Base-by-base conservation (phyloP, 2,329 filamentous ascomycete genomes). In the Pseudomassariella vexata region DNA sequence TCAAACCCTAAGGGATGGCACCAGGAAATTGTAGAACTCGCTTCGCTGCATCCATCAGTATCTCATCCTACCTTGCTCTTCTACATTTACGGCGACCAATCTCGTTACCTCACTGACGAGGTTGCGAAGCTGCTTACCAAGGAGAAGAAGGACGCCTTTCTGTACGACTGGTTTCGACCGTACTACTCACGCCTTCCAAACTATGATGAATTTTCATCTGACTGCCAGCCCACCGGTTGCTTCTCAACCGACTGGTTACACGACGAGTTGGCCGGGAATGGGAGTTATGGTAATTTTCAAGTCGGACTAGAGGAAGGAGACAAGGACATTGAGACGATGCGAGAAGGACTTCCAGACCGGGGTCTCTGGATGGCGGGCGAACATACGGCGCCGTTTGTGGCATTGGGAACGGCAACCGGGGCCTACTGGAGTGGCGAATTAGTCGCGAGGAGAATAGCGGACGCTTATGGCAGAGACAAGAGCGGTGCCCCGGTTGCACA, bases 321-420 rank as follows among this genome's bases (percentile, higher is more conserved):
- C 45, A 63, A 68, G 36, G 84, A 94, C 52, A 76, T 95, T 28
- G 72, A 81, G 29, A 58, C 55, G 3, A 73, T 86, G 59, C 63
- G 78, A 3, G 60, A 70, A 24, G 80, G 81, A 1, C 45, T 83
- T 42, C 79, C 79, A 1, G 76, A 76, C 9, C 63, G 76, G 15
- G 79, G 84, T 0, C 52, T 95, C 7, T 95, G 88, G 88, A 68
- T 95, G 43, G 88, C 88, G 0, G 88, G 88, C 0, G 88, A 95
- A 60, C 88, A 95, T 60, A 94, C 87, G 15, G 82, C 86, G 34
- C 88, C 89, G 5, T 94, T 95, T 62, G 79, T 94, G 18, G 88
- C 85, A 9, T 57, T 95, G 39, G 90, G 89, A 0, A 95, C 89
- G 5, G 84, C 82, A 9, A 94, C 87, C 1, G 90, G 90, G 1